phyloP scores from a whole-genome alignment of 805 yeast genomes.

The Hanseniaspora hatyaiensis region DNA sequence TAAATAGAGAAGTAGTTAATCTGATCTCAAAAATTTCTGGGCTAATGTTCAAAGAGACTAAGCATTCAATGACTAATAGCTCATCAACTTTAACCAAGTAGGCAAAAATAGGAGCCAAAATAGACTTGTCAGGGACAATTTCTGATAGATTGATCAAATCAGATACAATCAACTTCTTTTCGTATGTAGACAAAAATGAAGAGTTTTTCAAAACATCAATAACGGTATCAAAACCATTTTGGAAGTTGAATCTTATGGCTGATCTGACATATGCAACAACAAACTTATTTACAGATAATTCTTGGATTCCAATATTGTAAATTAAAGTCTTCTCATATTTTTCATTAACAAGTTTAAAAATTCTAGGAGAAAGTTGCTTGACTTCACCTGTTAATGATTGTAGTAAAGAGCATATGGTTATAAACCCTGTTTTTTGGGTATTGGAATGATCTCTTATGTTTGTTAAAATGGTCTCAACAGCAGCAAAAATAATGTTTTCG shows the following conservation, averaged over 20 bases:
- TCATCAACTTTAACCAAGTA: constrained; percentile 31
- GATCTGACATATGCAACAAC: constrained; percentile 37
- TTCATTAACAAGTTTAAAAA: constrained; percentile 29
- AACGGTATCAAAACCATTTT: constrained; percentile 29
- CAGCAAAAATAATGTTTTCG: constrained; percentile 44
- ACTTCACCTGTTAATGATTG: constrained; percentile 37
- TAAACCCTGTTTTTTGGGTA: constrained; percentile 36
- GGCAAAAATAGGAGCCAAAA: constrained; percentile 33
- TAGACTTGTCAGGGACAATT: constrained; percentile 32
- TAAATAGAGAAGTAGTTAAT: constrained; percentile 50
- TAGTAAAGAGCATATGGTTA: constrained; percentile 38
- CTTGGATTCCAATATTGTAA: constrained; percentile 22
- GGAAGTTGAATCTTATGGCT: constrained; percentile 33
- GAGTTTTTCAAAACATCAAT: constrained; percentile 29
- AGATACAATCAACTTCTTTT: constrained; percentile 30
- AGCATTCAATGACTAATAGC: constrained; percentile 31
- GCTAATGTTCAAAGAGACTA: constrained; percentile 30
- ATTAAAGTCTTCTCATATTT: constrained; percentile 20
- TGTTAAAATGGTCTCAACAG: constrained; percentile 45
- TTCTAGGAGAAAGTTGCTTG: constrained; percentile 32
- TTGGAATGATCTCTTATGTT: constrained; percentile 32
- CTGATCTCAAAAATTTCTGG: constrained; percentile 49
- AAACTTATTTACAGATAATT: constrained; percentile 32
- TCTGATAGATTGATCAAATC: constrained; percentile 33
- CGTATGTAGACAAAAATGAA: constrained; percentile 29